phyloP scores from a whole-genome alignment of 2,329 filamentous ascomycete species.

The Coniella lustricola region DNA sequence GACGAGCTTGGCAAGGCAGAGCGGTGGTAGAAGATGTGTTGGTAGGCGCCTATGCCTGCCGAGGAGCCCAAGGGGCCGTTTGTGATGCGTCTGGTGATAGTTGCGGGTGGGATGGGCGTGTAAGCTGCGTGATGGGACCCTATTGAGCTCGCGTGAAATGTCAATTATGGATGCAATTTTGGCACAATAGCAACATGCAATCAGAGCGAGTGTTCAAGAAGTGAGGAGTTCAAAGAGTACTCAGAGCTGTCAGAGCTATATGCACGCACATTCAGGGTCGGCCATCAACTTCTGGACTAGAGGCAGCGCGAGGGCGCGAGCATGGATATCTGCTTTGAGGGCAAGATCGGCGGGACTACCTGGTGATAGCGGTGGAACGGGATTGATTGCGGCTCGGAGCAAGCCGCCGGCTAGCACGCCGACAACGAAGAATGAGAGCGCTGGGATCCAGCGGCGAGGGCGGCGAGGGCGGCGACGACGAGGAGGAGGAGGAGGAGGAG shows the following conservation, averaged over 20 bases:
- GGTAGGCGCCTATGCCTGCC: slow-evolving; percentile 37
- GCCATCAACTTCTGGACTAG: slow-evolving; percentile 38
- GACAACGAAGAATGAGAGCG: slow-evolving; percentile 31
- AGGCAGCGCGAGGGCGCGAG: slow-evolving; percentile 37
- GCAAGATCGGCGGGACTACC: slow-evolving; percentile 35
- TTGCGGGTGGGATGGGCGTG: background rate
- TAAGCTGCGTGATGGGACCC: slow-evolving; percentile 12
- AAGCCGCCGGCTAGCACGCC: slow-evolving; percentile 34
- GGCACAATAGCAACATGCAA: too few species aligned
- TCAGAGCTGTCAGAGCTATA: too few species aligned
- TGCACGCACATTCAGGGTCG: slow-evolving; percentile 30
- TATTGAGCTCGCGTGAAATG: background rate
- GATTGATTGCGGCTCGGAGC: slow-evolving; percentile 33
- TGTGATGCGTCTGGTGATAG: slow-evolving; percentile 27
- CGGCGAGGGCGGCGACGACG: slow-evolving; percentile 16
- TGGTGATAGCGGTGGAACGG: slow-evolving; percentile 33
- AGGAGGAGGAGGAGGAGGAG: background rate
- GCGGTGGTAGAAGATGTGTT: slow-evolving; percentile 59
- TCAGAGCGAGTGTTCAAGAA: too few species aligned
- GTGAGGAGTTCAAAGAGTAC: too few species aligned
- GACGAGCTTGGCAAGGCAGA: slow-evolving; percentile 49
- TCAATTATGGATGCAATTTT: background rate
- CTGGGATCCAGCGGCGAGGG: slow-evolving; percentile 23
- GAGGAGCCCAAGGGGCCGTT: slow-evolving; percentile 36
- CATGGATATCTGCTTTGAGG: slow-evolving; percentile 33